A percentile compares a stretch with the other conserved stretches of the same genome.
Conservation (phyloP, 495 filamentous ascomycete species). For the Neurospora discreta region DNA sequence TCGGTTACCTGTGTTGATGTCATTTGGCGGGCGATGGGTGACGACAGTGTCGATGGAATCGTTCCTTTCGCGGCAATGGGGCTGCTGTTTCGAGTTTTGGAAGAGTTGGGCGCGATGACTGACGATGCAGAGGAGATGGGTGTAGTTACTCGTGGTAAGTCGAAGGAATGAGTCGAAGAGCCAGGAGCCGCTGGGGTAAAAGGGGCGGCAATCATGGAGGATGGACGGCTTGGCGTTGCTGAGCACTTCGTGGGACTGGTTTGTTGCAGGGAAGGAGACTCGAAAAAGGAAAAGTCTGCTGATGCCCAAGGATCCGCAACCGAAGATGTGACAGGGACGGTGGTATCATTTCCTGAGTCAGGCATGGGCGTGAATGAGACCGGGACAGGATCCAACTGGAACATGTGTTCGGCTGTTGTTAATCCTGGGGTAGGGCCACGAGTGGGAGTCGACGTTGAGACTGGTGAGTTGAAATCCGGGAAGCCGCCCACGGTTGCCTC, state of each 20-base stretch:
- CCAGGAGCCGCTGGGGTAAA: not conserved
- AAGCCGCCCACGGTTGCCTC: slow-evolving; percentile 4
- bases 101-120: not conserved
- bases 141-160: slow-evolving; percentile 2
- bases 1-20: not conserved
- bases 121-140: slow-evolving; percentile 8
- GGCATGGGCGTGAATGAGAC: not conserved
- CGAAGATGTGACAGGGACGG: not conserved
- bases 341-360: not conserved
- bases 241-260: not conserved
- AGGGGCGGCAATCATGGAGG: not conserved
- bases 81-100: not conserved
- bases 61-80: slow-evolving; percentile 6
- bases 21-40: not conserved
- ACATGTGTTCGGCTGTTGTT: not conserved
- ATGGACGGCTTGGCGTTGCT: not conserved
- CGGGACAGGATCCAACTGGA: not conserved
- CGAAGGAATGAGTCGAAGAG: not conserved
- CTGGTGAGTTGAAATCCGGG: not conserved
- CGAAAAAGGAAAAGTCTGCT: slow-evolving; percentile 30
- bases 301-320: slow-evolving; percentile 21
- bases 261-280: slow-evolving; percentile 7
- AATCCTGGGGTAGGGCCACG: not conserved
- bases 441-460: not conserved
- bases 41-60: not conserved